These are phyloP conservation scores for Shiraia sp. DNA, from an alignment of 2,329 filamentous ascomycete genomes.

Conservation along the genomic window DNA sequence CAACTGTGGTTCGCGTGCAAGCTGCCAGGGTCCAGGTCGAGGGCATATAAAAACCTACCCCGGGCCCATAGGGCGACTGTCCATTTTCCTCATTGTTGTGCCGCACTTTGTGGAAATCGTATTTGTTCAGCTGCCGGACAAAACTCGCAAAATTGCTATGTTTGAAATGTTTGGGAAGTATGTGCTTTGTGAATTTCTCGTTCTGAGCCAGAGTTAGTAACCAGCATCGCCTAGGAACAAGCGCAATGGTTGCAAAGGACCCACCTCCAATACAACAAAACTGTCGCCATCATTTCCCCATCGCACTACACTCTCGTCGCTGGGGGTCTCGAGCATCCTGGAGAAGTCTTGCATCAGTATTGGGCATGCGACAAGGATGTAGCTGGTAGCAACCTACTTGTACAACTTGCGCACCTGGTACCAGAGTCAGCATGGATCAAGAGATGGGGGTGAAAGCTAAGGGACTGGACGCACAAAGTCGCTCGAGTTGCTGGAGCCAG, in stretches of 20 bases:
- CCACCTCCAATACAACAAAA: conserved; percentile 95
- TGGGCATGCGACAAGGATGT: too few relatives aligned
- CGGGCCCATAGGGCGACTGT: conserved; percentile 77
- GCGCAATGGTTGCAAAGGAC: conserved; percentile 11
- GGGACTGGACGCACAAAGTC: too few relatives aligned
- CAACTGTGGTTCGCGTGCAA: conserved; percentile 22
- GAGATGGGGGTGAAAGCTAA: too few relatives aligned
- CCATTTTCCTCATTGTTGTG: conserved; percentile 86
- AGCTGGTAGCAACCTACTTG: too few relatives aligned
- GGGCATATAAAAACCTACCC: conserved; percentile 54
- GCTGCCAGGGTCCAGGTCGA: not conserved
- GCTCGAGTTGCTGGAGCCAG: conserved; percentile 78
- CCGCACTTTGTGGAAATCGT: conserved; percentile 97
- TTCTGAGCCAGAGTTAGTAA: conserved; percentile 63
- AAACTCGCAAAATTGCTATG: conserved; percentile 99
- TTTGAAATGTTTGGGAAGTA: conserved; percentile 98
- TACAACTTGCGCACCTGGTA: conserved; percentile 92
- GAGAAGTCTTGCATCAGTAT: too few relatives aligned
- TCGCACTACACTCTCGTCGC: conserved; percentile 88
- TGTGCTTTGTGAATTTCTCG: conserved; percentile 96
- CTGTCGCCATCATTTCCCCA: conserved; percentile 96
- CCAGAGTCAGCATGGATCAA: too few relatives aligned
- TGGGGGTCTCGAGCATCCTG: conserved; percentile 95
- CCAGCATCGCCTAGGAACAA: not conserved
- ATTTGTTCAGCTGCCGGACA: conserved; percentile 93